A percentile compares a stretch with the other conserved stretches of the same genome.
These are phyloP conservation scores for Claviceps monticola DNA, from an alignment of 2,329 filamentous ascomycete genomes.

Conservation along the genomic window DNA sequence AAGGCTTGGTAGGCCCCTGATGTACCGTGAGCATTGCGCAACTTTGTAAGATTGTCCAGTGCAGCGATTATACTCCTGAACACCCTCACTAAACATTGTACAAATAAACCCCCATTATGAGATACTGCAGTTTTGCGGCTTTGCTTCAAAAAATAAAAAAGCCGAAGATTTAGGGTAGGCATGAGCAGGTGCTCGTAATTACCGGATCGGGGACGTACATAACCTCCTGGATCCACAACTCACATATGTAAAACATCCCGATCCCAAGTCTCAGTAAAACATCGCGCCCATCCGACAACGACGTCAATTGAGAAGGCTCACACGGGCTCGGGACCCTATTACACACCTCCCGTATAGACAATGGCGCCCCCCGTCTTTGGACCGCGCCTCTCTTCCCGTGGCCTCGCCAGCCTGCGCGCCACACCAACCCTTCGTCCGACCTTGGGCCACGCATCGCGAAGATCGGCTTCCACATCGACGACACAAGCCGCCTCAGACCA, in stretches of 20 bases:
- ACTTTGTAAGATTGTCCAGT: no score
- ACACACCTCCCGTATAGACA: not conserved
- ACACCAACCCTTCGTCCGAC: not conserved
- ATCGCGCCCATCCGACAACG: not conserved
- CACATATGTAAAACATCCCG: not conserved
- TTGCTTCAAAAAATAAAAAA: not conserved
- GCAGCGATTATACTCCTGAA: no score
- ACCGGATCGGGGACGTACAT: no score
- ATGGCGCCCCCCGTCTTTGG: constrained; percentile 9
- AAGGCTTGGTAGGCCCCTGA: no score
- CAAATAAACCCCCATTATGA: no score
- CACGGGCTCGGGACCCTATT: constrained; percentile 3
- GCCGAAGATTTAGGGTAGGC: no score
- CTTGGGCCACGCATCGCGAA: constrained; percentile 12
- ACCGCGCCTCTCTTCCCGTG: constrained; percentile 5
- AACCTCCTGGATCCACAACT: not conserved
- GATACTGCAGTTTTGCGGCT: no score
- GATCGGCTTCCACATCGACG: constrained; percentile 18
- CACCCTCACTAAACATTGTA: no score
- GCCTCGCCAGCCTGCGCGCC: constrained; percentile 6
- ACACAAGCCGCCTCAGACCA: constrained; percentile 15
- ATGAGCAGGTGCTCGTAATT: no score
- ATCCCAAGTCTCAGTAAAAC: not conserved
- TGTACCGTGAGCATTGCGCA: no score
- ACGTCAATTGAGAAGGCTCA: constrained; percentile 8